Evolutionary conservation across 2,329 filamentous ascomycete species (phyloP), one percentile per base, ranked within the genome.

Genomic region (Anisogramma anomala): DNA sequence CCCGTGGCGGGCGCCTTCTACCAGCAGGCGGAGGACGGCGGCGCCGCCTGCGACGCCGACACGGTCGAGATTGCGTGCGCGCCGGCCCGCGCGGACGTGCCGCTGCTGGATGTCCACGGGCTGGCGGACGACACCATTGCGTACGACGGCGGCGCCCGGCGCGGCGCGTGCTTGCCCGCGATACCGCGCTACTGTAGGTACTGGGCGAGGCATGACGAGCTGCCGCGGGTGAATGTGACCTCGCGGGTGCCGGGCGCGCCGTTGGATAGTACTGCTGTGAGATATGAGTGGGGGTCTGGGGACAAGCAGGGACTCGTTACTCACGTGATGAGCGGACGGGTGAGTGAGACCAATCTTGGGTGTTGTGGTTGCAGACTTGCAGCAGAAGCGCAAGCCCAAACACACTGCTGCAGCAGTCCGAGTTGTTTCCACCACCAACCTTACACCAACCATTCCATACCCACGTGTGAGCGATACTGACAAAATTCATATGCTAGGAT

Each of bases 101-200:
- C 69, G 1, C 57, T 74, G 8, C 52, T 73, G 7, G 65, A 69
- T 31, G 65, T 72, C 39, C 70, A 74, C 50, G 69, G 69, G n/a
- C 62, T 59, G 2, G 57, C 49, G 2, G 71, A 74, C 50, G 55
- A 47, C 3, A 67, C 60, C 0, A 69, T 73, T 25, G 48, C 54
- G 0, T 72, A 71, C 44, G 43, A 51, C 2, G 69, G 69, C 1
- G 64, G 60, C 2, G 20, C 43, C 3, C 60, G 65, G 3, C 58
- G 60, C 2, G 61, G 61, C 1, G 65, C 63, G 0, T 63, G 59
- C 37, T 47, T 71, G 34, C 69, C 68, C 1, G 48, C 62, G 0
- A 66, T 73, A 25, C 55, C 59, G 15, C 53, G 60, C 28, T 67
- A 59, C 53, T 53, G 61, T 1, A 39, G 42, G 3, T 52, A 55